These are phyloP conservation scores for Auricularia cornea DNA, from an alignment of 768 basidiomycete genomes.

Conservation along the genomic window DNA sequence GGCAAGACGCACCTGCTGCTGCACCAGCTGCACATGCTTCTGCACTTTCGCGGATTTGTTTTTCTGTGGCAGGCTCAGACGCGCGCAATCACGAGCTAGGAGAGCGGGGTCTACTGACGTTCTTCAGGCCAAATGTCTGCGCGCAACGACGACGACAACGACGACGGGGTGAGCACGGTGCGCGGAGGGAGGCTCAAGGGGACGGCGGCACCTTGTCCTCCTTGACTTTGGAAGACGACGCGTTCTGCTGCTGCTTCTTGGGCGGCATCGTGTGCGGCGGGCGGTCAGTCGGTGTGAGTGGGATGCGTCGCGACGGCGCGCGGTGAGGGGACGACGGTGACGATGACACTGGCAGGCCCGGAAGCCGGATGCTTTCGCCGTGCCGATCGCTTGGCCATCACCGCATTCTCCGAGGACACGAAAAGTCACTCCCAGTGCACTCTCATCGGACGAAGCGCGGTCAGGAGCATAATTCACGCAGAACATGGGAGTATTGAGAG, in stretches of 20 bases:
- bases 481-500: too few relatives aligned
- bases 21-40: constrained; percentile 69
- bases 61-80: constrained; percentile 46
- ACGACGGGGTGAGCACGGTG: constrained; percentile 19
- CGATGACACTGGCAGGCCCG: neutral
- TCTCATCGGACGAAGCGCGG: too few relatives aligned
- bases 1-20: constrained; percentile 42
- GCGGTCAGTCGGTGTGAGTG: neutral
- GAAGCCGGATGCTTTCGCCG: neutral
- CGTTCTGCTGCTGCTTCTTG: constrained; percentile 52
- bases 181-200: neutral
- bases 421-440: too few relatives aligned
- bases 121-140: constrained; percentile 86
- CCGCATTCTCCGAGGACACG: too few relatives aligned
- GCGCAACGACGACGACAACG: neutral
- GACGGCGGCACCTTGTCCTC: constrained; percentile 62
- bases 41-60: constrained; percentile 92
- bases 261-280: constrained; percentile 51
- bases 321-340: neutral
- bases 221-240: constrained; percentile 59
- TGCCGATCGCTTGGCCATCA: too few relatives aligned
- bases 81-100: neutral
- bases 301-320: neutral
- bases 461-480: too few relatives aligned
- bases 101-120: constrained; percentile 39